Evolutionary conservation across 192 early-diverging fungal species (phyloP).

Genomic region (Kickxella alabastrina): DNA sequence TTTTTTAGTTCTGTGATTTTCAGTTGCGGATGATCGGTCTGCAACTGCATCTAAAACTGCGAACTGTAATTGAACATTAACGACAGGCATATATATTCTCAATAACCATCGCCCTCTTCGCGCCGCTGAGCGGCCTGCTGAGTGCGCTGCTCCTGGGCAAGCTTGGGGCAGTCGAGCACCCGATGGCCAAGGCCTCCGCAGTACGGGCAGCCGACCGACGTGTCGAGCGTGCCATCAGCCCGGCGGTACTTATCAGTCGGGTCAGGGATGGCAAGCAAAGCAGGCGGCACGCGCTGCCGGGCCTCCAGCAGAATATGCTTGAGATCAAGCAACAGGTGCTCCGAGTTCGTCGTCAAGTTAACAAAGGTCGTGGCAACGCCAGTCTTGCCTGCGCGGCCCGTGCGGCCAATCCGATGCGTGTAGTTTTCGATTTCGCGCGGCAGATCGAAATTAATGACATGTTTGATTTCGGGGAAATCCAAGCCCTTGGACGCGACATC

Average conservation of each 20-base stretch:
- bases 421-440: constrained; percentile 99
- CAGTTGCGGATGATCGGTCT: too few relatives aligned
- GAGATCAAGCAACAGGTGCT: constrained; percentile 91
- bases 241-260: constrained; percentile 81
- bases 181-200: constrained; percentile 95
- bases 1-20: too few relatives aligned
- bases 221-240: constrained; percentile 56
- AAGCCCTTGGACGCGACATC: constrained; percentile 96
- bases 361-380: constrained; percentile 98
- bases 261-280: constrained; percentile 80
- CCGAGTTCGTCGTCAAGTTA: constrained; percentile 77
- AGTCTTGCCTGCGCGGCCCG: constrained; percentile 93
- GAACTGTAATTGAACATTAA: background rate
- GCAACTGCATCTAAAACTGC: background rate
- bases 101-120: constrained; percentile 26
- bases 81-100: constrained; percentile 13
- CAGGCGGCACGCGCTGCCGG: constrained; percentile 88
- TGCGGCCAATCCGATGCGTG: constrained; percentile 95
- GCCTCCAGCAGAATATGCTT: constrained; percentile 90
- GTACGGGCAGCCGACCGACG: constrained; percentile 76
- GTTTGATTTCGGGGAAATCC: constrained; percentile 93
- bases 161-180: constrained; percentile 81
- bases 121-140: constrained; percentile 36
- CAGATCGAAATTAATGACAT: constrained; percentile 99
- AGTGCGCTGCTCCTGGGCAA: constrained; percentile 64